Conservation (phyloP, 1,284 basidiomycete species). For the Ustanciosporium gigantosporum region DNA sequence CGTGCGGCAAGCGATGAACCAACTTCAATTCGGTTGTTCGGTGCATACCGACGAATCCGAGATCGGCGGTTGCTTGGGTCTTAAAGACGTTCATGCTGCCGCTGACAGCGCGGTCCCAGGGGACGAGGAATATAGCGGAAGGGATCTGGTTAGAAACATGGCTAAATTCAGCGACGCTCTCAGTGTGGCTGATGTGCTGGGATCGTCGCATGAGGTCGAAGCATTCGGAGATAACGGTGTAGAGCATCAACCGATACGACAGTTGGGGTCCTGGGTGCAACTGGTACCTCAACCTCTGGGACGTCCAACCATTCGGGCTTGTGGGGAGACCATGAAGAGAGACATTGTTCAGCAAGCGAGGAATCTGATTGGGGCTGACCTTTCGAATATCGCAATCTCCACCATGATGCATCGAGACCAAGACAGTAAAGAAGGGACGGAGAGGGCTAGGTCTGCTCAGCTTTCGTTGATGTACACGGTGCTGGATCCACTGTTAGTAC, state of each 20-base stretch:
- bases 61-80: no score
- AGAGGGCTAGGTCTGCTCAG: no score
- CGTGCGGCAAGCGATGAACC: slow-evolving; percentile 68
- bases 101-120: background rate
- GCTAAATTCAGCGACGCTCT: slow-evolving; percentile 6
- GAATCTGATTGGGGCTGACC: no score
- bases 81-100: background rate
- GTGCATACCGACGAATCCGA: no score
- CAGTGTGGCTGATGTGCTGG: slow-evolving; percentile 12
- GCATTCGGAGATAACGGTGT: slow-evolving; percentile 6
- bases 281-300: background rate
- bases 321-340: no score
- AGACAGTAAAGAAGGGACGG: no score
- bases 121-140: background rate
- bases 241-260: slow-evolving; percentile 1
- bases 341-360: no score
- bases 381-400: no score
- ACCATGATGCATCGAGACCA: no score
- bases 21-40: slow-evolving; percentile 66
- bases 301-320: no score
- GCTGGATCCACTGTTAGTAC: background rate
- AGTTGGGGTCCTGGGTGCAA: slow-evolving; percentile 3
- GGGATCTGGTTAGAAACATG: background rate
- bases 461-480: background rate
- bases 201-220: background rate